Evolutionary conservation across 2,329 filamentous ascomycete genomes (phyloP).

Genomic region (Pseudopyricularia cyperi): DNA sequence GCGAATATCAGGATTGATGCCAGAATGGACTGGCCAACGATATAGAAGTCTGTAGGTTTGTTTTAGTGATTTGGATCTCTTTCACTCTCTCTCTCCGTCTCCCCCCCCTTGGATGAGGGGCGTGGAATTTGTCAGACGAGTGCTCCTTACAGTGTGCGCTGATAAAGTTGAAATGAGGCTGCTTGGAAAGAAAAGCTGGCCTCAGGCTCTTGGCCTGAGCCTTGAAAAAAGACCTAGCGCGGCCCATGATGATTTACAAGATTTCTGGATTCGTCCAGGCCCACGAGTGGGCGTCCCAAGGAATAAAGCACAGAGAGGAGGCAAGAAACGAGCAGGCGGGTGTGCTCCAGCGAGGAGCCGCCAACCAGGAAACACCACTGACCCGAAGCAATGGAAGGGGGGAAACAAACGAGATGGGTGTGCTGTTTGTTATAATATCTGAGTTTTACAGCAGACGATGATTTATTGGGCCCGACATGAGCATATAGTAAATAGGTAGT

Average conservation of each 20-base stretch:
- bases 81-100: too few species aligned
- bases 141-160: slow-evolving; percentile 56
- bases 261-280: background rate
- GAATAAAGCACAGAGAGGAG: background rate
- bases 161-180: slow-evolving; percentile 70
- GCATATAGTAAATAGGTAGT: too few species aligned
- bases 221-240: slow-evolving; percentile 15
- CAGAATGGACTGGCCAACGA: slow-evolving; percentile 59
- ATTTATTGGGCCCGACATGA: too few species aligned
- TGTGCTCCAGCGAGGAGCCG: background rate
- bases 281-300: background rate
- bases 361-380: background rate
- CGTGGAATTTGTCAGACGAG: background rate
- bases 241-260: slow-evolving; percentile 6
- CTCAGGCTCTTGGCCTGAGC: slow-evolving; percentile 34
- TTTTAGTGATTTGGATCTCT: background rate
- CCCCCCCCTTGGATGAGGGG: too few species aligned
- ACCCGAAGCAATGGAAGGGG: too few species aligned
- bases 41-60: slow-evolving; percentile 53
- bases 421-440: too few species aligned
- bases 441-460: too few species aligned
- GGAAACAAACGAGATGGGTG: too few species aligned
- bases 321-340: background rate
- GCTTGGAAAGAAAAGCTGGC: slow-evolving; percentile 43
- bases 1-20: slow-evolving; percentile 68